Base-by-base conservation (phyloP, 228 moss, liverwort and hornwort genomes). In the Sphagnum magellanicum region DNA sequence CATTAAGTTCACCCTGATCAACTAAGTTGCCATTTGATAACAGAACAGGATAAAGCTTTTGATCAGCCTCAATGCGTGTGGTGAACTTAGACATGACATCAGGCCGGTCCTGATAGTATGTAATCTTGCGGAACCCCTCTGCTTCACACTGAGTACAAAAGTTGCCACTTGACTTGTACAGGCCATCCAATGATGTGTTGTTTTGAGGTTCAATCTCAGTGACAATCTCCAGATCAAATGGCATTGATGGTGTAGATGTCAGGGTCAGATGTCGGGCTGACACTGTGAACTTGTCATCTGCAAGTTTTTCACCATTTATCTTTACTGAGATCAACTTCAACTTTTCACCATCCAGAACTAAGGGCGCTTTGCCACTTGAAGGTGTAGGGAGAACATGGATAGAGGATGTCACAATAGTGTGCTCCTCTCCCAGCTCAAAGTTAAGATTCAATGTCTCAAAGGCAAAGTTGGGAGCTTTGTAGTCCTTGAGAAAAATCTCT, bases 81-180 rank as follows among this genome's bases (percentile, higher is more conserved):
- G 81, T 78, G 67, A 91, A 94, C 74, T 77, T 94, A 60, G 91
- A 77, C 93, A 94, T 94, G 16, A 94, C 93, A 87, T 94, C 93
- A 14, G 93, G 93, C 50, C 91, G 91, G 72, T 92, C 92, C 93
- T 93, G 93, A 70, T 72, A 94, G 63, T 87, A 94, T 4, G 93
- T 94, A 52, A 94, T 94, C 78, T 87, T 94, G 70, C 91, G 84
- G 71, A 93, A 94, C 61, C 91, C 93, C 63, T 91, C 93, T 47
- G 91, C 93, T 81, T 94, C 93, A 69, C 93, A 94, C 74, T 94
- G 93, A 14, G 93, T 94, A 55, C 93, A 94, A 57, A 89, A 94
- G 64, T 89, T 94, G 50, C 93, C 91, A 48, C 75, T 76, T 48
- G 89, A 81, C 73, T 87, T 94, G 82, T 91, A 94, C 16, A 94